Percentiles rank a stretch among this genome's conserved stretches.
Evolutionary conservation across 1,139 yeast genomes (phyloP).

Genomic region (Schwanniomyces etchellsii): DNA sequence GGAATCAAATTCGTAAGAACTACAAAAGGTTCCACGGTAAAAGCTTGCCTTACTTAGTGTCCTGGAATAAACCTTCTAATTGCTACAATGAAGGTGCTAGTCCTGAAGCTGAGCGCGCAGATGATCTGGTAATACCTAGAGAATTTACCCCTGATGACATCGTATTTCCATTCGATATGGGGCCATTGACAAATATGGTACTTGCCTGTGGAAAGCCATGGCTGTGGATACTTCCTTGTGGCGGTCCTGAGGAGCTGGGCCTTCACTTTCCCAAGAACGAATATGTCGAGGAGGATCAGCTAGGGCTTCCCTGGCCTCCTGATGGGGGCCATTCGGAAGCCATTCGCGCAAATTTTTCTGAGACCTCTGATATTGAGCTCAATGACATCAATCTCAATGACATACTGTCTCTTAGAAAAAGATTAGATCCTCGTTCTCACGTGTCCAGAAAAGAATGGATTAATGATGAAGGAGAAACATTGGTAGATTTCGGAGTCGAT

Average conservation of each 20-base stretch:
- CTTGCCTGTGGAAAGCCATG: constrained; percentile 53
- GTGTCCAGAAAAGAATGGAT: constrained; percentile 52
- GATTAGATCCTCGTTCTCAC: constrained; percentile 21
- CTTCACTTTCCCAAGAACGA: constrained; percentile 49
- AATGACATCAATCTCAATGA: constrained; percentile 11
- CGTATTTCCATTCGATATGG: constrained; percentile 80
- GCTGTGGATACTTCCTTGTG: constrained; percentile 70
- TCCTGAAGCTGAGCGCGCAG: constrained; percentile 5
- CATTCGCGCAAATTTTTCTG: constrained; percentile 5
- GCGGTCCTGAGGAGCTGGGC: constrained; percentile 44
- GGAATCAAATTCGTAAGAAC: constrained; percentile 46
- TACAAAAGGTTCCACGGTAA: constrained; percentile 37
- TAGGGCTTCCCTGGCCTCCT: constrained; percentile 82
- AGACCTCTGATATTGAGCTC: constrained; percentile 16
- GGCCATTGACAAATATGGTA: constrained; percentile 47
- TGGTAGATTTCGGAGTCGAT: constrained; percentile 87
- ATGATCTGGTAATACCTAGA: constrained; percentile 14
- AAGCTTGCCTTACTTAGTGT: constrained; percentile 39
- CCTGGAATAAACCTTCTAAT: constrained; percentile 36
- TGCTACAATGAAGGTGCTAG: constrained; percentile 12
- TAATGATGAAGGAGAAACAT: constrained; percentile 75
- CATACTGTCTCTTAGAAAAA: constrained; percentile 17
- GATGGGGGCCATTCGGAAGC: constrained; percentile 59
- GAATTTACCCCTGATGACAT: constrained; percentile 51
- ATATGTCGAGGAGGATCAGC: constrained; percentile 49